A percentile compares a stretch with the other conserved stretches of the same genome.
These are phyloP conservation scores for Mycena polygramma DNA, from an alignment of 768 basidiomycete species.

Conservation along the genomic window DNA sequence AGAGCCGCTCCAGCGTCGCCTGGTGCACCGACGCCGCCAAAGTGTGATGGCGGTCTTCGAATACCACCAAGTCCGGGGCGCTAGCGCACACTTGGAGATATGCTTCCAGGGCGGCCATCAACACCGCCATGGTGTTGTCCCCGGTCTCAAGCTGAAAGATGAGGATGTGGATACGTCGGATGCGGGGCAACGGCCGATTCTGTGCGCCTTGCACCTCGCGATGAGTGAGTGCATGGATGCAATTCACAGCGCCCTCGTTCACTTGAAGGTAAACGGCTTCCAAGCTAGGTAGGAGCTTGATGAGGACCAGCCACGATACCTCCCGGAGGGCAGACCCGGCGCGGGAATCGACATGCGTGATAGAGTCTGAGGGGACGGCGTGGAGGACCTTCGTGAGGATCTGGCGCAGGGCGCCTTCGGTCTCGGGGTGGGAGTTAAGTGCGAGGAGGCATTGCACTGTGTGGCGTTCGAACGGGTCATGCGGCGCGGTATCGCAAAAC, in stretches of 20 bases:
- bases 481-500: not conserved
- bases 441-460: not conserved
- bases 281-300: conserved; percentile 14
- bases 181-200: not conserved
- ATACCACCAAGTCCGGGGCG: not conserved
- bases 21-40: not conserved
- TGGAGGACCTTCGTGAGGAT: conserved; percentile 25
- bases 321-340: not conserved
- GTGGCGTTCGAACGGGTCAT: not conserved
- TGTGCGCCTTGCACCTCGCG: not conserved
- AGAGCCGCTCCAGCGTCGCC: not conserved
- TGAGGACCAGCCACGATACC: not conserved
- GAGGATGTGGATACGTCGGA: not conserved
- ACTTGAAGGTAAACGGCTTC: conserved; percentile 6
- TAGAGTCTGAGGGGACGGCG: not conserved
- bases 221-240: not conserved
- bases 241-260: not conserved
- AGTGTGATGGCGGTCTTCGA: not conserved
- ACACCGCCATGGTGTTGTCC: not conserved
- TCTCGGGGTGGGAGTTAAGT: not conserved
- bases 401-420: conserved; percentile 9
- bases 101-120: not conserved
- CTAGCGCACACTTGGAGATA: not conserved
- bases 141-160: not conserved
- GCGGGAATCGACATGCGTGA: conserved; percentile 21